Percentiles rank a stretch among this genome's conserved stretches.
Conservation (phyloP, 345 rosid genomes). For the Alliaria petiolata region DNA sequence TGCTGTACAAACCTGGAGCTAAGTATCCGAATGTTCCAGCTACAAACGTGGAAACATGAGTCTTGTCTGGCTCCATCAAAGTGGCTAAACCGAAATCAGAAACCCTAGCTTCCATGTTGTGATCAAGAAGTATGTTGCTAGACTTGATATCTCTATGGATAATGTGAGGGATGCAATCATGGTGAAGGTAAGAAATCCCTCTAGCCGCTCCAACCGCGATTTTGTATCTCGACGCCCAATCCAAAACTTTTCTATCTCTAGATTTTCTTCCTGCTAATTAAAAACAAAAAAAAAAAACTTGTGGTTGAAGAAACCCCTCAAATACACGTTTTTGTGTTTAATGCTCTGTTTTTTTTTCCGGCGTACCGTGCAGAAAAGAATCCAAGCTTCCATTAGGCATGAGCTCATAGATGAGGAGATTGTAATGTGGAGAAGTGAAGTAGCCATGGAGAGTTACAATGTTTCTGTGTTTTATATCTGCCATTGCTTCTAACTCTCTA, state of each 20-base stretch:
- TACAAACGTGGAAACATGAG: constrained; percentile 76
- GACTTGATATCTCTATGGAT: constrained; percentile 89
- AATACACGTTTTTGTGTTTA: neutral
- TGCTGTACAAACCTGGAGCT: constrained; percentile 59
- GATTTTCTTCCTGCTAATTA: constrained; percentile 49
- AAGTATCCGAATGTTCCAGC: constrained; percentile 91
- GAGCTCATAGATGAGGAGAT: constrained; percentile 78
- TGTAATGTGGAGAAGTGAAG: constrained; percentile 52
- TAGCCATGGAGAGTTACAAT: constrained; percentile 82
- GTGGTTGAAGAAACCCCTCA: neutral
- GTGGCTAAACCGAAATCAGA: constrained; percentile 87
- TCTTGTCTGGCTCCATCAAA: constrained; percentile 73
- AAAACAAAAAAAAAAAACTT: constrained; percentile 5
- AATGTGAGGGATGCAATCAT: constrained; percentile 86
- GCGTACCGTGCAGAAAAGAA: constrained; percentile 51
- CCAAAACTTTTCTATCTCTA: constrained; percentile 37
- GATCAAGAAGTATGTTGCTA: constrained; percentile 77
- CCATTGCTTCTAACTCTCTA: constrained; percentile 83
- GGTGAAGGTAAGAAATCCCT: constrained; percentile 86
- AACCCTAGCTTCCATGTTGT: constrained; percentile 76
- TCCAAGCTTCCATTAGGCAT: constrained; percentile 89
- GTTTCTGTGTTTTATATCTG: constrained; percentile 83
- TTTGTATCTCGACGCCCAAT: constrained; percentile 58
- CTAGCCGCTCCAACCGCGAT: constrained; percentile 84
- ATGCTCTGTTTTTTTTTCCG: neutral